These are phyloP conservation scores for Penicillium riverlandense DNA, from an alignment of 495 filamentous ascomycete genomes.

Conservation along the genomic window DNA sequence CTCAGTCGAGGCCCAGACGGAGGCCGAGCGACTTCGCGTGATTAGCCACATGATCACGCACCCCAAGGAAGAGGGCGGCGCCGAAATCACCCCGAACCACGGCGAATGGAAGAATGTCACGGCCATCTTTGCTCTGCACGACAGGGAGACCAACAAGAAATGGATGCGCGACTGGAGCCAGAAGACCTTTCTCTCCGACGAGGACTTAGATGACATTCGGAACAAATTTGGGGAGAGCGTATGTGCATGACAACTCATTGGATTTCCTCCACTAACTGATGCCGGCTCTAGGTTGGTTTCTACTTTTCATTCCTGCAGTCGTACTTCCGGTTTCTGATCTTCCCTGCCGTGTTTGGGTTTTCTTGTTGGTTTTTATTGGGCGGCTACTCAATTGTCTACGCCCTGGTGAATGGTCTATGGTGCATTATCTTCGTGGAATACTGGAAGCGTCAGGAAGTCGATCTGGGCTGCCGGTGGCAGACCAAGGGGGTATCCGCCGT, in stretches of 20 bases:
- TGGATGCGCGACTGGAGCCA: constrained; percentile 89
- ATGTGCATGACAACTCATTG: constrained; percentile 3
- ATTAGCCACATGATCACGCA: constrained; percentile 83
- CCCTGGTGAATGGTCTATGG: constrained; percentile 77
- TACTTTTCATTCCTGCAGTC: constrained; percentile 96
- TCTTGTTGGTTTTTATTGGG: constrained; percentile 77
- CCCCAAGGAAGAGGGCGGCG: constrained; percentile 74
- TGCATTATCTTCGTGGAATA: constrained; percentile 88
- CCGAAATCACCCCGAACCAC: constrained; percentile 74
- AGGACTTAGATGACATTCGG: constrained; percentile 79
- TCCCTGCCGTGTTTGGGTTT: constrained; percentile 78
- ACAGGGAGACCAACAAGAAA: constrained; percentile 75
- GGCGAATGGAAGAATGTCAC: constrained; percentile 83
- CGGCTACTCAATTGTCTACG: constrained; percentile 77
- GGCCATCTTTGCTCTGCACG: constrained; percentile 82
- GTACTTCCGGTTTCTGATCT: constrained; percentile 80
- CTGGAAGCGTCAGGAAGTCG: constrained; percentile 92
- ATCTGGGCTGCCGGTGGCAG: constrained; percentile 87
- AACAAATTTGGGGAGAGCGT: constrained; percentile 86
- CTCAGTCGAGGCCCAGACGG: constrained; percentile 67
- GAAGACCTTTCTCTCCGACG: constrained; percentile 67
- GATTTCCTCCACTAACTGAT: not conserved
- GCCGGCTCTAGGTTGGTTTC: constrained; percentile 58
- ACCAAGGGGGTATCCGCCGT: constrained; percentile 82
- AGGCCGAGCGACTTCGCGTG: constrained; percentile 82